Evolutionary conservation across 2,329 filamentous ascomycete species (phyloP).

Genomic region (Macrophomina tecta): DNA sequence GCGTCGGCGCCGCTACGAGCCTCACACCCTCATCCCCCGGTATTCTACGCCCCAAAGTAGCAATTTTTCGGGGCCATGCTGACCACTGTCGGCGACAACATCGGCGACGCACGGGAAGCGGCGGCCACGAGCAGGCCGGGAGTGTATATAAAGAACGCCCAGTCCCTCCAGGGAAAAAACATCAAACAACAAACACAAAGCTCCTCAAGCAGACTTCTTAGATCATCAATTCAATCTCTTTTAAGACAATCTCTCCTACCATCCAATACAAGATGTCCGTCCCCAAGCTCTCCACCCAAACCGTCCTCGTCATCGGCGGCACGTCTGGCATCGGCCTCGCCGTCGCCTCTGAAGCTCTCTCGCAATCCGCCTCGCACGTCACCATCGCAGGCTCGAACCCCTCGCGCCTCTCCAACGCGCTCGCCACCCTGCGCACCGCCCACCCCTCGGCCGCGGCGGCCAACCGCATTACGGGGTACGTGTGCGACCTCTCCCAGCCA

Average conservation of each 20-base stretch:
- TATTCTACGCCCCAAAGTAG: too few species aligned
- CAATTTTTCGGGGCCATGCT: too few species aligned
- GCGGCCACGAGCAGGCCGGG: too few species aligned
- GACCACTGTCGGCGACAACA: too few species aligned
- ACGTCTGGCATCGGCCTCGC: slow-evolving; percentile 67
- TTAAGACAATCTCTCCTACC: background rate
- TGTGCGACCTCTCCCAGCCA: slow-evolving; percentile 38
- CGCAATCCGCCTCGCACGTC: slow-evolving; percentile 58
- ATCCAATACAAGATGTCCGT: slow-evolving; percentile 38
- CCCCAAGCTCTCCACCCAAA: slow-evolving; percentile 54
- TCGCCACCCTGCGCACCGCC: slow-evolving; percentile 51
- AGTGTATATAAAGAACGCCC: too few species aligned
- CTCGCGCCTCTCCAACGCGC: slow-evolving; percentile 54
- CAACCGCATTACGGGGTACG: slow-evolving; percentile 35
- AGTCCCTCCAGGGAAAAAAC: too few species aligned
- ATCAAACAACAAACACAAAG: too few species aligned
- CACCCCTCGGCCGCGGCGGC: slow-evolving; percentile 45
- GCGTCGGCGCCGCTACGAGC: background rate
- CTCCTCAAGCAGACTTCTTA: background rate
- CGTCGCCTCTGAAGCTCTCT: slow-evolving; percentile 64
- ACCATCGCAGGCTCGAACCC: slow-evolving; percentile 65
- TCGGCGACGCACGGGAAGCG: too few species aligned
- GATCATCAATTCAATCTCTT: background rate
- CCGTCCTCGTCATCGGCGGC: slow-evolving; percentile 67
- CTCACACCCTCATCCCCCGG: background rate